Evolutionary conservation across 495 filamentous ascomycete genomes (phyloP).

Genomic region (Trichoderma erinaceum): DNA sequence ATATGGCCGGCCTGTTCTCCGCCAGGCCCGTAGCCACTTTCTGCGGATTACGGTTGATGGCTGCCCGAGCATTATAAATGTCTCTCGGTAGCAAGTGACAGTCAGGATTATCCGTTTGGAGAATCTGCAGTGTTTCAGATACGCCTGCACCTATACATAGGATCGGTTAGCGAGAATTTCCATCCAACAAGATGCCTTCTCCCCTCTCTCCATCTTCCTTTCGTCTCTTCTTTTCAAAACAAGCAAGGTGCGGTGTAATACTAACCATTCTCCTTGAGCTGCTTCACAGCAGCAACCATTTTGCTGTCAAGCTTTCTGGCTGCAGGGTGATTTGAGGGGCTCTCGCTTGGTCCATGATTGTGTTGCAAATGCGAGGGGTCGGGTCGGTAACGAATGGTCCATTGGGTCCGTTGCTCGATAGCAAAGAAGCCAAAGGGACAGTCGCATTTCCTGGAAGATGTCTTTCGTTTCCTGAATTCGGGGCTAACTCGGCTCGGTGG

Average conservation of each 20-base stretch:
- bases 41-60: conserved; percentile 51
- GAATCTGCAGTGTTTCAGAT: conserved; percentile 48
- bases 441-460: conserved; percentile 51
- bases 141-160: conserved; percentile 43
- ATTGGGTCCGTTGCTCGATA: conserved; percentile 50
- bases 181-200: conserved; percentile 49
- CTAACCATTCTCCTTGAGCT: conserved; percentile 49
- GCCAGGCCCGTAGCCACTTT: conserved; percentile 46
- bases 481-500: conserved; percentile 47
- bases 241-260: conserved; percentile 12
- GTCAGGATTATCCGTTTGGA: conserved; percentile 49
- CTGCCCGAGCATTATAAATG: conserved; percentile 53
- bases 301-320: conserved; percentile 52
- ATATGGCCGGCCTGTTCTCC: conserved; percentile 48
- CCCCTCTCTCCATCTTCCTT: conserved; percentile 51
- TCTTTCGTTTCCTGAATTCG: conserved; percentile 49
- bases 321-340: conserved; percentile 48
- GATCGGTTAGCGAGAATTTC: conserved; percentile 45
- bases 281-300: conserved; percentile 52
- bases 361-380: conserved; percentile 44
- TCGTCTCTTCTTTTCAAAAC: conserved; percentile 18
- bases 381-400: conserved; percentile 50
- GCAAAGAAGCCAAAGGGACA: conserved; percentile 55
- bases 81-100: conserved; percentile 49
- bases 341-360: conserved; percentile 52